Evolutionary conservation across 257 asterid species (phyloP), one percentile per base, ranked within the genome.

Genomic region (Eustoma russellianum): DNA sequence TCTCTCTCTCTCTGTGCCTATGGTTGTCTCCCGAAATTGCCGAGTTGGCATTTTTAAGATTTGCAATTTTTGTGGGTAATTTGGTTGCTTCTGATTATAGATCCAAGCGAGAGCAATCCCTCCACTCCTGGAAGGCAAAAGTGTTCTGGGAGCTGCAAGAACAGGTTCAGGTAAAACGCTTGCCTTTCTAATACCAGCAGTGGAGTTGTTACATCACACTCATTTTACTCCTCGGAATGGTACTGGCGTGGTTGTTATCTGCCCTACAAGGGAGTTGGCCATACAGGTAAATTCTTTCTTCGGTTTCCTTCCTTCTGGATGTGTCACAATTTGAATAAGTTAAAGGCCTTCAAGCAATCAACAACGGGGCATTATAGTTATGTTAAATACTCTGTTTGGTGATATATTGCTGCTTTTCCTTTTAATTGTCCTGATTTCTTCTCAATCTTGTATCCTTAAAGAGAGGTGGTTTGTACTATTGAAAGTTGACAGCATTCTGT

Each of bases 151-250:
- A 69, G 95, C 98, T 70, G 98, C 99, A 67, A 78, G 97, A 66
- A 88, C 99, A 12, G 99, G 99, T 66, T 92, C 99, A 0, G 97
- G 99, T 38, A 92, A 92, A 76, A 92, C 99, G 46, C 93, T 88
- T 49, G 97, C 99, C 35, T 92, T 92, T 69, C 57, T 92, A 48
- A 28, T 92, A 47, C 99, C 99, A 0, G 95, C 95, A 41, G 79
- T 92, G 38, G 99, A 92, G 66, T 77, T 92, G 69, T 62, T 92
- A 59, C 56, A 66, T 74, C 71, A 79, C 43, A 47, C 59, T 55
- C 66, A 61, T 13, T 85, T 88, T 63, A 50, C 83, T 0, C 82
- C 90, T 59, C 83, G 97, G 43, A 85, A 92, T 67, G 99, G 99
- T 48, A 79, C 97, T 63, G 97, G 99, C 40, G 91, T 83, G 49